Evolutionary conservation across 75 land plant genomes (phyloP).

Genomic region (Selaginella tamariscina): DNA sequence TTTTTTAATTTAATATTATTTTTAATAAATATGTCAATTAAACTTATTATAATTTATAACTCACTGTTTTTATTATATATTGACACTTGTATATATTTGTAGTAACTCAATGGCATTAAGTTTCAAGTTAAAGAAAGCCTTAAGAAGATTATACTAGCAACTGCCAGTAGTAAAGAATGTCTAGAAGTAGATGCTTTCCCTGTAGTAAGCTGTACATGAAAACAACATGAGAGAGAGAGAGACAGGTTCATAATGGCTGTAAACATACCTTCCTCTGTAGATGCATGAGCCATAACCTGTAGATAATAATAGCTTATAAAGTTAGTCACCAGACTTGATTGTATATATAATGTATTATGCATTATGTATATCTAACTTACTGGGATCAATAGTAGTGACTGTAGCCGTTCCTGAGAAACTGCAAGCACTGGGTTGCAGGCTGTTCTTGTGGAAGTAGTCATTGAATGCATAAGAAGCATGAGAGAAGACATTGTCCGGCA

Average conservation of each 20-base stretch:
- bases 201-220: not conserved
- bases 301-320: too few species aligned
- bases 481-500: conserved; percentile 37
- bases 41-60: too few species aligned
- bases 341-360: not conserved
- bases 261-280: not conserved
- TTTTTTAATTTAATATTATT: too few species aligned
- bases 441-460: conserved; percentile 42
- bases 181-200: too few species aligned
- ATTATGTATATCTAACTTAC: conserved; percentile 31
- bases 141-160: too few species aligned
- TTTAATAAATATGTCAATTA: too few species aligned
- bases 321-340: too few species aligned
- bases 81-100: too few species aligned
- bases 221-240: not conserved
- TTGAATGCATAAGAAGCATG: conserved; percentile 82
- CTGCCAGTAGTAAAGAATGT: too few species aligned
- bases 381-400: conserved; percentile 49
- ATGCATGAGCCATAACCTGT: not conserved
- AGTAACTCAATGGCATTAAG: too few species aligned
- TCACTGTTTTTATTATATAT: too few species aligned
- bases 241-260: not conserved
- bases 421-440: conserved; percentile 42
- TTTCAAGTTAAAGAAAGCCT: too few species aligned
- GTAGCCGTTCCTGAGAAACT: conserved; percentile 46